A percentile compares a stretch with the other conserved stretches of the same genome.
Conservation (phyloP, 2,329 filamentous ascomycete species). For the Pseudopyricularia javanii region DNA sequence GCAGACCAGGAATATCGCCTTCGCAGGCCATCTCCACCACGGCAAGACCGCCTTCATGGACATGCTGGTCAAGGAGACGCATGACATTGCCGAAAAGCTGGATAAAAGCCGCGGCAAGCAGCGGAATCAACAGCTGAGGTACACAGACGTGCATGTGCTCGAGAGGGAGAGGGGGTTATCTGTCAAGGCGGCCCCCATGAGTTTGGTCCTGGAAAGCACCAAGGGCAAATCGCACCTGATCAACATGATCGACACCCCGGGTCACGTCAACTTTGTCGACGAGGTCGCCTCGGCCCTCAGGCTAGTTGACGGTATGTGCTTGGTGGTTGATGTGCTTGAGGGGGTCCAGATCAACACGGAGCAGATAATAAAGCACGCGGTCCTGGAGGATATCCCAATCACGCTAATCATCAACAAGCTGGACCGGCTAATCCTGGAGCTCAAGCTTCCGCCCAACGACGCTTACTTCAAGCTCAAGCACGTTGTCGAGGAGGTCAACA, state of each 20-base stretch:
- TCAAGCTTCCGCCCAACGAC: constrained; percentile 87
- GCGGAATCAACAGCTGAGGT: constrained; percentile 80
- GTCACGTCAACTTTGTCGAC: constrained; percentile 97
- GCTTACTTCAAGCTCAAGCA: constrained; percentile 99
- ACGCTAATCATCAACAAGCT: constrained; percentile 95
- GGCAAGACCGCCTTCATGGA: constrained; percentile 98
- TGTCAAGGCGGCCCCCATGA: constrained; percentile 91
- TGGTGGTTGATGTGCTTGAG: constrained; percentile 93
- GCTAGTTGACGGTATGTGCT: constrained; percentile 79
- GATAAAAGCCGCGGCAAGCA: constrained; percentile 72
- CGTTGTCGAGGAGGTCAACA: constrained; percentile 97
- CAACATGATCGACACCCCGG: constrained; percentile 91
- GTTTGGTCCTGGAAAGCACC: constrained; percentile 73
- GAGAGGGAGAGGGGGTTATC: constrained; percentile 86
- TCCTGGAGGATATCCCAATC: constrained; percentile 78
- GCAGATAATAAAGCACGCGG: constrained; percentile 91
- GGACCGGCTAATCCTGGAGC: constrained; percentile 85
- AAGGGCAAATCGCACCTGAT: constrained; percentile 90
- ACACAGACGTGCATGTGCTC: constrained; percentile 83
- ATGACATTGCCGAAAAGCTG: constrained; percentile 68
- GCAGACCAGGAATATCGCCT: constrained; percentile 82
- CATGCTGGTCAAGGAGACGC: constrained; percentile 92
- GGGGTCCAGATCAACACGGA: constrained; percentile 98
- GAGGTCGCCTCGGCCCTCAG: constrained; percentile 84
- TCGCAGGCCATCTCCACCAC: constrained; percentile 90